These are phyloP conservation scores for Hypoxylon lenormandii DNA, from an alignment of 495 filamentous ascomycete species.

Conservation along the genomic window DNA sequence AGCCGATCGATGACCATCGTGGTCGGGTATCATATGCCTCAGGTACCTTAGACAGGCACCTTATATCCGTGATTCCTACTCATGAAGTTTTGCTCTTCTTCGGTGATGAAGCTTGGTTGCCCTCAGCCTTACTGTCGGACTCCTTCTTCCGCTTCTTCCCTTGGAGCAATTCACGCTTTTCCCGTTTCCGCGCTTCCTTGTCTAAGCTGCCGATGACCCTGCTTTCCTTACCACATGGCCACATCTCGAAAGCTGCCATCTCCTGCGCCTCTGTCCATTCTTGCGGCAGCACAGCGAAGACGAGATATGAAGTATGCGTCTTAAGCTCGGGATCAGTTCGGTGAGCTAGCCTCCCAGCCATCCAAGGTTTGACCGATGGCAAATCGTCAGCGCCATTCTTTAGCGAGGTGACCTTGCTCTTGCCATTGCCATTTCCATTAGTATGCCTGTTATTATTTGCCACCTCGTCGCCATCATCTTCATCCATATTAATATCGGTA, in stretches of 20 bases:
- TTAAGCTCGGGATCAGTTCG: slow-evolving; percentile 88
- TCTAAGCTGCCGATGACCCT: slow-evolving; percentile 65
- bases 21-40: slow-evolving; percentile 37
- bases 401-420: slow-evolving; percentile 23
- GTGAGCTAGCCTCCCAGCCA: slow-evolving; percentile 79
- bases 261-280: slow-evolving; percentile 89
- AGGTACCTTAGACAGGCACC: not conserved
- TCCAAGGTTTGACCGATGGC: slow-evolving; percentile 51
- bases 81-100: slow-evolving; percentile 47
- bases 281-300: slow-evolving; percentile 88
- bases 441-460: slow-evolving; percentile 33
- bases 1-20: slow-evolving; percentile 23
- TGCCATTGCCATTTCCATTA: slow-evolving; percentile 47
- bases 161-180: slow-evolving; percentile 58
- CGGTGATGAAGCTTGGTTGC: slow-evolving; percentile 13
- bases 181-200: slow-evolving; percentile 62
- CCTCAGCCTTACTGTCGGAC: slow-evolving; percentile 20
- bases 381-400: slow-evolving; percentile 49
- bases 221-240: slow-evolving; percentile 64
- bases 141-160: slow-evolving; percentile 50
- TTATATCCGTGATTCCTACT: slow-evolving; percentile 3
- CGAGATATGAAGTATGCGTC: slow-evolving; percentile 92
- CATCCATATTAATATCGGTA: slow-evolving; percentile 49
- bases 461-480: slow-evolving; percentile 44
- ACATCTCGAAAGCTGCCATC: slow-evolving; percentile 69